These are phyloP conservation scores for Microstegium vimineum DNA, from an alignment of 176 grass and related monocot species.

Conservation along the genomic window DNA sequence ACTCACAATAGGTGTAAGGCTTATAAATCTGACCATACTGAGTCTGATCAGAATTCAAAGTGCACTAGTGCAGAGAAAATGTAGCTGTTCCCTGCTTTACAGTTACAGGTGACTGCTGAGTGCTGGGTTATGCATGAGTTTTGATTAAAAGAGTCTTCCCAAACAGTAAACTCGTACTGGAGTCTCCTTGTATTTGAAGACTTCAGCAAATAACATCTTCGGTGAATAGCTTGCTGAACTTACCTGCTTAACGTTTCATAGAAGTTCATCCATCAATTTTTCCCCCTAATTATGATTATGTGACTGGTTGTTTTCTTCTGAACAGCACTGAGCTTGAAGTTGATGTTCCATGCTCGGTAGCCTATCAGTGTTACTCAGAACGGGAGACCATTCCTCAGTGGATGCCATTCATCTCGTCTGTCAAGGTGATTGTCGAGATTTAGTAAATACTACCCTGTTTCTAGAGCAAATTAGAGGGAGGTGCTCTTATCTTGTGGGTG, in stretches of 20 bases:
- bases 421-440: slow-evolving; percentile 49
- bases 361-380: slow-evolving; percentile 91
- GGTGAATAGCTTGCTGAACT: background rate
- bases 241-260: background rate
- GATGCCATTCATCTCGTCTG: slow-evolving; percentile 99
- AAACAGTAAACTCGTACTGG: background rate
- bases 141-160: background rate
- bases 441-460: background rate
- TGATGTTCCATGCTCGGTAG: slow-evolving; percentile 83
- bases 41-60: background rate
- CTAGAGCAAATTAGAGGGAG: background rate
- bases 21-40: background rate
- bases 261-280: background rate
- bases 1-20: background rate
- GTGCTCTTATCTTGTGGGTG: background rate
- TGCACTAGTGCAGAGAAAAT: background rate
- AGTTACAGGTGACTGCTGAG: background rate
- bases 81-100: background rate
- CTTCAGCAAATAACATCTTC: background rate
- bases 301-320: slow-evolving; percentile 26
- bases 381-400: slow-evolving; percentile 84
- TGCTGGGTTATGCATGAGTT: background rate
- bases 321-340: slow-evolving; percentile 82
- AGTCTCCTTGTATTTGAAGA: background rate
- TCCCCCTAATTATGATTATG: background rate